These are phyloP conservation scores for Tolypocladium inflatum DNA, from an alignment of 2,329 filamentous ascomycete genomes.

Conservation along the genomic window DNA sequence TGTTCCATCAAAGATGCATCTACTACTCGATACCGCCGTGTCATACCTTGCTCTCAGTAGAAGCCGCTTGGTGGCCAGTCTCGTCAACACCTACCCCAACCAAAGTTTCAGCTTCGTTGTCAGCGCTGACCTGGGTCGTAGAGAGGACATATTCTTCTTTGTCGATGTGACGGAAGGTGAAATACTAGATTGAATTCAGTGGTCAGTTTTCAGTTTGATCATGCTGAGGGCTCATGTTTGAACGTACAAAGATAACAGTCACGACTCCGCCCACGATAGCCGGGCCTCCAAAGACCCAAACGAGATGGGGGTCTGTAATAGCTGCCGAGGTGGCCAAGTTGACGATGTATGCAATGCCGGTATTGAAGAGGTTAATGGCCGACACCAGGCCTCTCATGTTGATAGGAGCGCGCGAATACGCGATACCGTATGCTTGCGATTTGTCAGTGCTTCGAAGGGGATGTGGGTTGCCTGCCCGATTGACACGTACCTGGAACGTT, in stretches of 20 bases:
- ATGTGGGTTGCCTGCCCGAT: not conserved
- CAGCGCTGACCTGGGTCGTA: conserved; percentile 9
- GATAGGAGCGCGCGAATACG: conserved; percentile 38
- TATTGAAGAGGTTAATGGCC: conserved; percentile 38
- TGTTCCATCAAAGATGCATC: no score
- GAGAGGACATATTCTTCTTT: conserved; percentile 15
- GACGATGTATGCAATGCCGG: conserved; percentile 34
- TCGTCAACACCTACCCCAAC: not conserved
- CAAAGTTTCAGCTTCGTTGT: not conserved
- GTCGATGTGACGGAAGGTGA: conserved; percentile 12
- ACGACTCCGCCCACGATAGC: conserved; percentile 35
- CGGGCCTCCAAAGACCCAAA: conserved; percentile 39
- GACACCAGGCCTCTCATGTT: conserved; percentile 44
- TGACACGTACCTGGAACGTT: conserved; percentile 11
- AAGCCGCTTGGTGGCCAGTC: no score
- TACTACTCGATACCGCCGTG: no score
- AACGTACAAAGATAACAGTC: conserved; percentile 27
- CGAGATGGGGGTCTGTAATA: conserved; percentile 37
- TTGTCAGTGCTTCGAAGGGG: not conserved
- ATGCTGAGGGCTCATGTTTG: not conserved
- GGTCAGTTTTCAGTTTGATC: no score
- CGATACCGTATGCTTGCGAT: conserved; percentile 34
- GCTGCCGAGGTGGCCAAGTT: conserved; percentile 34
- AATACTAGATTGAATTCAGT: conserved; percentile 3
- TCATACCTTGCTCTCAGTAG: no score